Base-by-base conservation (phyloP, 257 asterid species). In the Gynochthodes officinalis region DNA sequence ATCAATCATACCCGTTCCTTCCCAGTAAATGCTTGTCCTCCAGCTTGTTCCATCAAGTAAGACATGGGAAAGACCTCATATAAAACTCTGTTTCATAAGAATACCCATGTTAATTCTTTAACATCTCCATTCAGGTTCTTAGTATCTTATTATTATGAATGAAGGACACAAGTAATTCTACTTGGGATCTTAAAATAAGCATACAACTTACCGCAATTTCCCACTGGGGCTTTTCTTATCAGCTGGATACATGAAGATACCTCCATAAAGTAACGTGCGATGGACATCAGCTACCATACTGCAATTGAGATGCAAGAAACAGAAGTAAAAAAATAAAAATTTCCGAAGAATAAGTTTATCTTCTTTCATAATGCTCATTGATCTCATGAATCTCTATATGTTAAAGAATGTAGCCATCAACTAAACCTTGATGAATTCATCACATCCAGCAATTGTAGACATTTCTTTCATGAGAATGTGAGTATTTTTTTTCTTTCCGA, bases 211-310 rank as follows among this genome's bases (percentile, higher is more conserved):
- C 99, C 99, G 55, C 76, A 95, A 80, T 87, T 95, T 95, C 21
- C 98, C 98, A 5, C 61, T 83, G 11, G 98, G 99, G 83, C 97
- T 95, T 80, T 92, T 95, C 96, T 95, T 92, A 76, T 95, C 99
- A 55, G 89, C 97, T 2, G 99, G 99, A 86, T 95, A 95, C 95
- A 95, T 44, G 82, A 95, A 95, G 69, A 95, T 81, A 78, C 99
- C 99, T 61, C 99, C 99, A 64, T 95, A 95, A n/a, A 95, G 92
- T 78, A 95, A 83, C 23, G 99, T 95, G 57, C 98, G 98, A 79
- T 95, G 99, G 16, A 95, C 99, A 92, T 92, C 99, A 57, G 99
- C 99, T 10, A 95, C 99, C 98, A 95, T 95, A 75, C 99, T 95
- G 86, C 59, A 70, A 75, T 35, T n/a, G 50, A 66, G 23, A 52